Evolutionary conservation across 768 basidiomycete species (phyloP), one percentile per base, ranked within the genome.

Genomic region (Saitozyma sp.): DNA sequence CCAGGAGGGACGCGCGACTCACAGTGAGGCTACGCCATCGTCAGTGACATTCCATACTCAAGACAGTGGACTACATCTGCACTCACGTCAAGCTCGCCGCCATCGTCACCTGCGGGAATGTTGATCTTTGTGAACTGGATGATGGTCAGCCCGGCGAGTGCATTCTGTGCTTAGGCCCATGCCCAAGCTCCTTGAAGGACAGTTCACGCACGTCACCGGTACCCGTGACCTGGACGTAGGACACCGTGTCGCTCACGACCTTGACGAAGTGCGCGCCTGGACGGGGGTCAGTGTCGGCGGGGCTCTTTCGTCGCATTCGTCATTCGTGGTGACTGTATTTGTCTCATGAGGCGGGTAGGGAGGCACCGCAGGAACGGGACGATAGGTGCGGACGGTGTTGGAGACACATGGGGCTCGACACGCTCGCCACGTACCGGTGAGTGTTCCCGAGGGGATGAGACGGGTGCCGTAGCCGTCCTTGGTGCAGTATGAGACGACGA

Each of bases 391-490:
- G 29, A 2, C 29, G 29, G 29, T 29, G 29, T 29, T 29, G 29
- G 29, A 29, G 29, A 29, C 29, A 5, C 5, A n/a, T 29, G 29
- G 29, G 5, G 29, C 2, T 2, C 29, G 5, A 29, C 5, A 5
- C 29, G 29, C 29, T 29, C 45, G 13, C 2, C 17, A 48, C 52
- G 40, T 17, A 60, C 80, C 76, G 11, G 62, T 66, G 71, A 82
- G 69, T 11, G 81, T 74, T 8, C 82, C 81, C 20, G 77, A 59
- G 41, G 82, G 82, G 57, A 82, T 80, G 38, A 80, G 61, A 45
- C 81, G 78, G 14, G 81, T 79, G n/a, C 81, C 81, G 64, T 81
- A 81, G 9, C 81, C 79, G 56, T 74, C 69, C 63, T 85, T 74
- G 58, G 74, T 52, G 65, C 75, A 76, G 66, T 76, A 76, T 16